Percentiles rank a stretch among this genome's conserved stretches.
Evolutionary conservation across 2,329 filamentous ascomycete species (phyloP).

Genomic region (Xylariaceae sp.): DNA sequence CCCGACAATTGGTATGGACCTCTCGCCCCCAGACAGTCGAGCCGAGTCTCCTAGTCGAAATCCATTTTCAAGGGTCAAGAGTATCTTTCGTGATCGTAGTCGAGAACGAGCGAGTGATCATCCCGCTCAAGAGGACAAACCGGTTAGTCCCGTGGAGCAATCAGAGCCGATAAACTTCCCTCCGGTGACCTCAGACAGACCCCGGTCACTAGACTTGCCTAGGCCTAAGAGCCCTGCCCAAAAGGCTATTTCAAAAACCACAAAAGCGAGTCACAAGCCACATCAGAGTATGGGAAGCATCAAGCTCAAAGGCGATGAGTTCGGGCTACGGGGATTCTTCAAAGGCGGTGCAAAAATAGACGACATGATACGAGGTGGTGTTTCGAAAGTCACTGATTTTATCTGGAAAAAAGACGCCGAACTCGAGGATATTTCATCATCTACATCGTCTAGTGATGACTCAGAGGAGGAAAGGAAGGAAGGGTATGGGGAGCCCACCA

Average conservation of each 20-base stretch:
- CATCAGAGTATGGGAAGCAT: slow-evolving; percentile 54
- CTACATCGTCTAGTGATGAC: slow-evolving; percentile 48
- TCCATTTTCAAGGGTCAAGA: slow-evolving; percentile 58
- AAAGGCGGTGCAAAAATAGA: slow-evolving; percentile 73
- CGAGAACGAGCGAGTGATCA: slow-evolving; percentile 46
- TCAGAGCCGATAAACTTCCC: slow-evolving; percentile 30
- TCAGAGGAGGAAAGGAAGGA: slow-evolving; percentile 52
- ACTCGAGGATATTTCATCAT: slow-evolving; percentile 36
- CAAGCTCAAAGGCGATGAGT: slow-evolving; percentile 48
- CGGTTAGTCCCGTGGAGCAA: slow-evolving; percentile 34
- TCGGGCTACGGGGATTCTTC: slow-evolving; percentile 73
- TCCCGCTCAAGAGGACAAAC: slow-evolving; percentile 34
- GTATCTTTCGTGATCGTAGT: slow-evolving; percentile 58
- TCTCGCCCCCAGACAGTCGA: slow-evolving; percentile 66
- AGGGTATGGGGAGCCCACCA: slow-evolving; percentile 41
- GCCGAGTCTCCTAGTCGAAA: slow-evolving; percentile 66
- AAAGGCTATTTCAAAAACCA: slow-evolving; percentile 40
- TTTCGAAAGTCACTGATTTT: slow-evolving; percentile 60
- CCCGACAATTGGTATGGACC: slow-evolving; percentile 62
- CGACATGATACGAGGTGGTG: slow-evolving; percentile 65
- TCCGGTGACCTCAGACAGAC: slow-evolving; percentile 34
- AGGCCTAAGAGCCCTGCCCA: slow-evolving; percentile 45
- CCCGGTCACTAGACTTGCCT: slow-evolving; percentile 33
- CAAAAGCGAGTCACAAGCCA: slow-evolving; percentile 52
- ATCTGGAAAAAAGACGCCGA: slow-evolving; percentile 57